These are phyloP conservation scores for Ammopiptanthus mongolicus DNA, from an alignment of 306 rosid species.

Conservation along the genomic window DNA sequence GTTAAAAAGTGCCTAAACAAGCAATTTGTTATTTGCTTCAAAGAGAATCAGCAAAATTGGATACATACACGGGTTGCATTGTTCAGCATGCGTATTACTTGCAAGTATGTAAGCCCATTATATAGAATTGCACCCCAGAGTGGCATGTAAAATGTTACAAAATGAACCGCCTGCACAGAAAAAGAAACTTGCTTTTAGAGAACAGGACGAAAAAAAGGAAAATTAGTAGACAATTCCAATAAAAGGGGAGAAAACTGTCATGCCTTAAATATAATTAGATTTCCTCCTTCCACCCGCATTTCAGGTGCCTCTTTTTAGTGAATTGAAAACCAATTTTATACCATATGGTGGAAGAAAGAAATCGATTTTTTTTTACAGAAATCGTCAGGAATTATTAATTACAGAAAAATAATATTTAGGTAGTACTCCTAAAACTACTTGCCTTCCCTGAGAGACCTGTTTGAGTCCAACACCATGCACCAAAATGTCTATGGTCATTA, in stretches of 20 bases:
- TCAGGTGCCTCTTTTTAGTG: slow-evolving; percentile 1
- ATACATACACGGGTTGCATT: slow-evolving; percentile 90
- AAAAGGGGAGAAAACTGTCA: neutral
- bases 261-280: neutral
- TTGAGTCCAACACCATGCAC: slow-evolving; percentile 80
- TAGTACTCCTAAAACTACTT: slow-evolving; percentile 25
- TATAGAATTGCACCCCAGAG: slow-evolving; percentile 99
- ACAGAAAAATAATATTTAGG: neutral
- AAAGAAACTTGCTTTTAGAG: neutral
- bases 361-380: neutral
- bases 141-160: slow-evolving; percentile 86
- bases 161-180: slow-evolving; percentile 77
- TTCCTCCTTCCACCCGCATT: neutral
- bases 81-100: slow-evolving; percentile 97
- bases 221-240: neutral
- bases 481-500: slow-evolving; percentile 78
- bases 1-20: slow-evolving; percentile 20
- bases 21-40: neutral
- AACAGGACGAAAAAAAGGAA: neutral
- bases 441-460: slow-evolving; percentile 88
- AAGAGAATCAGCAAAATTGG: slow-evolving; percentile 14
- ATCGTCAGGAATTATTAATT: neutral
- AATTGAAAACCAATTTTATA: neutral
- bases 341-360: neutral
- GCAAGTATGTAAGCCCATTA: slow-evolving; percentile 86